Evolutionary conservation across 1,139 yeast genomes (phyloP).

Genomic region (Magnusiomyces tetraspermus): DNA sequence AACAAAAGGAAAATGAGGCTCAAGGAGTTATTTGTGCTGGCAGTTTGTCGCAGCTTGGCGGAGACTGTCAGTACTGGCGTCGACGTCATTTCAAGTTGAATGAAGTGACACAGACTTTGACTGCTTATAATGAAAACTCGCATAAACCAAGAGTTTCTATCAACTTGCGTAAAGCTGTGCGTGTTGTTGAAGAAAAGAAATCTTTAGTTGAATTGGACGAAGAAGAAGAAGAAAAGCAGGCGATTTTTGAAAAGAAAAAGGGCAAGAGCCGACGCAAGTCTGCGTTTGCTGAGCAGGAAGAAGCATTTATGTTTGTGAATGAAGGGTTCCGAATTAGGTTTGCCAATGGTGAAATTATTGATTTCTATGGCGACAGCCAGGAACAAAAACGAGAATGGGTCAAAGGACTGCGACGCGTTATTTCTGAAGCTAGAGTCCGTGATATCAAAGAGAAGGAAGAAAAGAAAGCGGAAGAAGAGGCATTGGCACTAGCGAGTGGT

Average conservation of each 20-base stretch:
- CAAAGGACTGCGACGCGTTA: conserved; percentile 17
- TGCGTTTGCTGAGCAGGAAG: conserved; percentile 27
- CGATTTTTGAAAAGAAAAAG: too few relatives aligned
- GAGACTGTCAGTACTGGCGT: conserved; percentile 60
- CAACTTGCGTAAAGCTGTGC: conserved; percentile 52
- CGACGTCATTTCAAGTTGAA: conserved; percentile 51
- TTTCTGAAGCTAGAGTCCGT: too few relatives aligned
- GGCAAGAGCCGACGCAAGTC: conserved; percentile 23
- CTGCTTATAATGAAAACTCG: conserved; percentile 56
- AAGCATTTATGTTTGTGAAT: conserved; percentile 23
- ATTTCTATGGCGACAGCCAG: conserved; percentile 53
- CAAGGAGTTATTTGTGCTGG: conserved; percentile 39
- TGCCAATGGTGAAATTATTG: conserved; percentile 59
- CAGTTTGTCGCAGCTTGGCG: conserved; percentile 64
- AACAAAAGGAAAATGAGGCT: conserved; percentile 4
- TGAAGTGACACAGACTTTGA: conserved; percentile 42
- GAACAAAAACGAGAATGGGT: conserved; percentile 46
- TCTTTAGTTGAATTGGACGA: conserved; percentile 23
- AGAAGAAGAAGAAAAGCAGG: conserved; percentile 22
- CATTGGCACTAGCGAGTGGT: too few relatives aligned
- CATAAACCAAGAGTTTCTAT: conserved; percentile 62
- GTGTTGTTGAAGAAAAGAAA: conserved; percentile 28
- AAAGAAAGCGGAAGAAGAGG: conserved; percentile 6
- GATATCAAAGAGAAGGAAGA: too few relatives aligned
- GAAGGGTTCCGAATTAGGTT: conserved; percentile 47